phyloP scores from a whole-genome alignment of 2,329 filamentous ascomycete species.

The Scytalidium sp. region DNA sequence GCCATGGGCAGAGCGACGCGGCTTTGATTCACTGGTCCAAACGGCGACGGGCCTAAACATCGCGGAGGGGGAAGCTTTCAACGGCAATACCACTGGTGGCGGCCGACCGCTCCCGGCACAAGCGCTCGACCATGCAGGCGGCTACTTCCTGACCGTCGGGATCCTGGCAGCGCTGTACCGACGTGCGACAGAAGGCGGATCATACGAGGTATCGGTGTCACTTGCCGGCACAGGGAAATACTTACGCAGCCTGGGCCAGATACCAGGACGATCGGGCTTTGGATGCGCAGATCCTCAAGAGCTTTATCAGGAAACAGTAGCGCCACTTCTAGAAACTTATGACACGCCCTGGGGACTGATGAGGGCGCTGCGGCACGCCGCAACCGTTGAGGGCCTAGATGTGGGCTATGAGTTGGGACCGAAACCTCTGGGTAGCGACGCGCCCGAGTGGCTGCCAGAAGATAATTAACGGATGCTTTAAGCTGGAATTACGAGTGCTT shows the following conservation, averaged over 20 bases:
- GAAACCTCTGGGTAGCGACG: constrained; percentile 44
- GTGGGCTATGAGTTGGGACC: constrained; percentile 51
- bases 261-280: constrained; percentile 41
- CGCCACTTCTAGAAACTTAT: constrained; percentile 40
- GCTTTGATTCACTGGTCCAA: constrained; percentile 55
- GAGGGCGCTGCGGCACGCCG: constrained; percentile 45
- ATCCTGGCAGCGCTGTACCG: constrained; percentile 49
- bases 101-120: constrained; percentile 48
- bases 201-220: constrained; percentile 52
- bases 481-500: no score
- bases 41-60: constrained; percentile 54
- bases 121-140: constrained; percentile 52
- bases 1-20: constrained; percentile 42
- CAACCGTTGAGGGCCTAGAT: constrained; percentile 39
- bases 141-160: constrained; percentile 53
- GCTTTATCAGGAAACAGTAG: constrained; percentile 25
- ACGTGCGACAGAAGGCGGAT: constrained; percentile 39
- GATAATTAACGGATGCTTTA: no score
- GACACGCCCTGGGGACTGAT: constrained; percentile 43
- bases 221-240: constrained; percentile 55
- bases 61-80: constrained; percentile 47
- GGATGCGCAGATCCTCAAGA: constrained; percentile 28
- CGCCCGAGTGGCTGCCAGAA: constrained; percentile 42
- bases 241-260: constrained; percentile 51
- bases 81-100: constrained; percentile 31